Evolutionary conservation across 257 asterid species (phyloP), one percentile per base, ranked within the genome.

Genomic region (Solanum virginianum): DNA sequence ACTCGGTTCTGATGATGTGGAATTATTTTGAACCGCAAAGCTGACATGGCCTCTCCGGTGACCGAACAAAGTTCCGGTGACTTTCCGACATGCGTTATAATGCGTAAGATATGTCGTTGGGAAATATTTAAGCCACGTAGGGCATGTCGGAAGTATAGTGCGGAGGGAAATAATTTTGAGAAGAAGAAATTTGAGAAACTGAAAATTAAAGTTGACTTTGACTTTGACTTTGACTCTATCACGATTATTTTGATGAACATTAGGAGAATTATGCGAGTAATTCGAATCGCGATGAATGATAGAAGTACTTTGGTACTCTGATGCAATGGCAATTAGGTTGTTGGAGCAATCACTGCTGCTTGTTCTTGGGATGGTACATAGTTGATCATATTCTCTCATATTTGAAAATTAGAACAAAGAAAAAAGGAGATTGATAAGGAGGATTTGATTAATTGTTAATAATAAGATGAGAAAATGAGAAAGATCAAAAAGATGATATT

Each of bases 11-110:
- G 96, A 90, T 41, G 97, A 91, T 22, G 91, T 63, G 26, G 97
- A 91, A 87, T 92, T 95, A 29, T 87, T 90, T 45, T 95, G 99
- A 5, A 95, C 92, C 18, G 97, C 94, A 68, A 94, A 95, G 92
- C 92, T 94, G 82, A 94, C 96, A 69, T 90, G 98, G 49, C 99
- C 99, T 8, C 96, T 89, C 69, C 98, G 92, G 90, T 90, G 39
- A 4, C 98, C 97, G 90, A 95, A 95, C 8, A 95, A 91, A 8
- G 99, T 95, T 15, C 98, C 99, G 75, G 98, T 93, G 54, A 96
- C 98, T 47, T 90, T 94, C 12, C 97, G 94, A 75, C 97, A 70
- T 10, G 80, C 18, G 49, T 39, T 66, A 11, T 62, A 0, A 8
- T 47, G 54, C 0, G 80, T 70, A 70, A 70, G 80, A 70, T 39